Evolutionary conservation across 306 rosid species (phyloP), one percentile per base, ranked within the genome.

Genomic region (Sphenostylis stenocarpa): DNA sequence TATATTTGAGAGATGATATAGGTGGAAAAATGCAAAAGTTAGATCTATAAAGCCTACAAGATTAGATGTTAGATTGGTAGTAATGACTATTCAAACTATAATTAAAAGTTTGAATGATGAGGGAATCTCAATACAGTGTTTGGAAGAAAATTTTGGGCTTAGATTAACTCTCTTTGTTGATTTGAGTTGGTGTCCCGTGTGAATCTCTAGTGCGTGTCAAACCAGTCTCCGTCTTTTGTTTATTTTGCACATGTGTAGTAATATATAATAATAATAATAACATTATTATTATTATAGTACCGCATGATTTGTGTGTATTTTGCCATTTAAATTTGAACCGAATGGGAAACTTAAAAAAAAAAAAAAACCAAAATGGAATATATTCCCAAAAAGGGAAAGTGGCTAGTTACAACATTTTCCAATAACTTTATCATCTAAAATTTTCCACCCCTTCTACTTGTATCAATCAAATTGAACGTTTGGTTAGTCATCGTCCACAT

Each of bases 61-160:
- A 68, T 75, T 75, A 77, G 75, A 67, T 53, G n/a, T 62, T 66
- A 45, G 79, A 67, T 41, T 17, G 3, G 28, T 17, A 7, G 48
- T 26, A 20, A 53, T 49, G 41, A 33, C 81, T 77, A 19, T 64
- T 51, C 64, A 2, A 52, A 71, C 20, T 51, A 70, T 82, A 77
- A 80, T 82, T 82, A 71, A 70, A 83, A 81, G 79, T 45, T 41
- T 55, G 79, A 74, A 74, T 74, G 80, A 83, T 82, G 60, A 49
- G 79, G 80, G 87, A 83, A 85, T 87, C 84, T 78, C n/a, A 16
- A 31, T 12, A 85, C 85, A 67, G 89, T 61, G 68, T 6, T 10
- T 1, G 8, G 11, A 33, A 61, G 7, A 2, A 62, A 53, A 10
- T 3, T 41, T n/a, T 57, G 7, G 8, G 57, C 21, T 73, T 43